These are phyloP conservation scores for Metarhizium brunneum DNA, from an alignment of 2,329 filamentous ascomycete species.

Conservation along the genomic window DNA sequence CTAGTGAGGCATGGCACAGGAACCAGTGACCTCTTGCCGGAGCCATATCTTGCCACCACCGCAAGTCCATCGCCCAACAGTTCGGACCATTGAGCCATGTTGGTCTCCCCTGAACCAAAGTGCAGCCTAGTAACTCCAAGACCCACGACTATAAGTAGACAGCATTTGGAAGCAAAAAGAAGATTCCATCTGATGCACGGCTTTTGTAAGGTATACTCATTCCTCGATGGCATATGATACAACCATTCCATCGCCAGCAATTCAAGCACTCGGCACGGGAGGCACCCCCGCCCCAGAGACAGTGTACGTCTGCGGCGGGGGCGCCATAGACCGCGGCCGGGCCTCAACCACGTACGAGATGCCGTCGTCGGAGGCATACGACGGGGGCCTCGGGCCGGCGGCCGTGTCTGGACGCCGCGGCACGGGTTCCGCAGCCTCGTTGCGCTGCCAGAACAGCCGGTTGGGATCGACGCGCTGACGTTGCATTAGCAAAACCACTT, in stretches of 20 bases:
- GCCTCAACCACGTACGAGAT: slow-evolving; percentile 64
- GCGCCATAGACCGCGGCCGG: slow-evolving; percentile 49
- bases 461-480: slow-evolving; percentile 66
- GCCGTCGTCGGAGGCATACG: slow-evolving; percentile 68
- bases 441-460: slow-evolving; percentile 71
- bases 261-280: neutral
- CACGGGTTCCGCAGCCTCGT: slow-evolving; percentile 27
- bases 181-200: too few relatives aligned
- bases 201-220: neutral
- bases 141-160: too few relatives aligned
- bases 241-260: neutral
- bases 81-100: too few relatives aligned
- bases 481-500: neutral
- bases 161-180: too few relatives aligned
- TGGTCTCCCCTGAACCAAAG: too few relatives aligned
- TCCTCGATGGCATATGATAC: neutral
- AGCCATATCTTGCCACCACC: too few relatives aligned
- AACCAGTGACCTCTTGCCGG: too few relatives aligned
- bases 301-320: slow-evolving; percentile 25
- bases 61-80: too few relatives aligned
- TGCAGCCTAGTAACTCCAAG: too few relatives aligned
- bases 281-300: neutral
- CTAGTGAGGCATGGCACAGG: too few relatives aligned
- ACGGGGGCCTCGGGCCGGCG: slow-evolving; percentile 52
- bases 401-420: slow-evolving; percentile 14